Evolutionary conservation across 306 rosid genomes (phyloP), one percentile per base, ranked within the genome.

Genomic region (Mimosa bimucronata): DNA sequence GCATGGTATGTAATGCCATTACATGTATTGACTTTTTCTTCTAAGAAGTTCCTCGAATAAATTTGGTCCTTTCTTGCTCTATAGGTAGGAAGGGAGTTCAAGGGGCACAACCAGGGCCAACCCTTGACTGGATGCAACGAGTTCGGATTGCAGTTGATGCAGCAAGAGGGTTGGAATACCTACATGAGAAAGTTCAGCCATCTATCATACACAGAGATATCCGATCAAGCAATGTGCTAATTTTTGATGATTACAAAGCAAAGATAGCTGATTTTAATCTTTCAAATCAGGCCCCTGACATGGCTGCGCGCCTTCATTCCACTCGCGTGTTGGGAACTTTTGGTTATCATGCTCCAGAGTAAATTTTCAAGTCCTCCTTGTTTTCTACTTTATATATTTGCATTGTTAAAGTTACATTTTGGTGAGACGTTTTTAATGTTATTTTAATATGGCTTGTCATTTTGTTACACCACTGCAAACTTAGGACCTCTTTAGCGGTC

Each of bases 311-410:
- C 19, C 95, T 91, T 81, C 95, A 91, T 82, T 91, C 95, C 66
- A 91, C 95, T 44, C 85, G 95, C 61, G 95, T 91, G 25, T 81
- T 91, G 83, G 95, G 95, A 83, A 91, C 95, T 71, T 91, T 91
- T 81, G 95, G 95, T 28, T 91, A 91, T 81, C 95, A 91, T 87
- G 95, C 95, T 79, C 95, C 95, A 66, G 92, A 91, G 95, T 91
- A 89, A 80, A 80, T 83, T 78, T 80, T 69, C 67, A 4, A 42
- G 60, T 38, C 44, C 60, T 71, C 73, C 62, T 31, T 74, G 41
- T 68, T 19, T 61, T 73, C 53, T 5, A 30, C 76, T 66, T 68
- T 76, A 14, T 71, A 37, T 69, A 30, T 62, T 46, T 30, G 29
- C 29, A 7, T 74, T 37, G 1, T 53, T n/a, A 19, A 2, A 60